phyloP scores from a whole-genome alignment of 768 basidiomycete genomes.

The Sporobolomyces roseus region DNA sequence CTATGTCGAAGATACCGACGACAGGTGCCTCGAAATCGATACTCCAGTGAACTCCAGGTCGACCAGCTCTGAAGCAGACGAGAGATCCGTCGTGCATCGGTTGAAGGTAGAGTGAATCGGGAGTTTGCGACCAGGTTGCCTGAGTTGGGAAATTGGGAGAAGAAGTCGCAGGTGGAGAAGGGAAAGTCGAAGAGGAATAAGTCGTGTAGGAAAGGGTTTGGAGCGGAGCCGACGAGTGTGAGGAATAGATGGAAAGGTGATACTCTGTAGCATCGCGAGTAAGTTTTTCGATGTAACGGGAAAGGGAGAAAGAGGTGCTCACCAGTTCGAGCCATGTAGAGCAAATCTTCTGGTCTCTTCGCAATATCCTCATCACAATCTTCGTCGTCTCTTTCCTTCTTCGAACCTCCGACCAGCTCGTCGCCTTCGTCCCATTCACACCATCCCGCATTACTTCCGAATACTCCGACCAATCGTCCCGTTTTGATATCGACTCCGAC shows the following conservation, averaged over 20 bases:
- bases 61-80: conserved; percentile 59
- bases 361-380: conserved; percentile 45
- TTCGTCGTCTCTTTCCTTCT: conserved; percentile 18
- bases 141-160: conserved; percentile 55
- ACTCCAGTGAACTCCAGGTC: conserved; percentile 42
- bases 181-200: conserved; percentile 63
- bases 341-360: conserved; percentile 47
- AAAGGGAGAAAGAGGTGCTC: conserved; percentile 42
- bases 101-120: conserved; percentile 76
- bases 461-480: conserved; percentile 59
- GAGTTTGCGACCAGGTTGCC: conserved; percentile 66
- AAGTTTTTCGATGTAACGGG: background rate
- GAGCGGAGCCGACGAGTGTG: conserved; percentile 53
- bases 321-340: conserved; percentile 69
- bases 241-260: conserved; percentile 74
- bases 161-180: background rate
- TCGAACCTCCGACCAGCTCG: conserved; percentile 17
- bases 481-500: conserved; percentile 60
- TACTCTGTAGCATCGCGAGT: conserved; percentile 61
- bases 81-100: conserved; percentile 73
- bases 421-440: conserved; percentile 44
- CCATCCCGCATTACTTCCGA: conserved; percentile 43
- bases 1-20: conserved; percentile 77
- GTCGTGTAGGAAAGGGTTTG: conserved; percentile 87
- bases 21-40: conserved; percentile 42